phyloP scores from a whole-genome alignment of 352 stramenopile genomes.

The Phytopythium vexans region DNA sequence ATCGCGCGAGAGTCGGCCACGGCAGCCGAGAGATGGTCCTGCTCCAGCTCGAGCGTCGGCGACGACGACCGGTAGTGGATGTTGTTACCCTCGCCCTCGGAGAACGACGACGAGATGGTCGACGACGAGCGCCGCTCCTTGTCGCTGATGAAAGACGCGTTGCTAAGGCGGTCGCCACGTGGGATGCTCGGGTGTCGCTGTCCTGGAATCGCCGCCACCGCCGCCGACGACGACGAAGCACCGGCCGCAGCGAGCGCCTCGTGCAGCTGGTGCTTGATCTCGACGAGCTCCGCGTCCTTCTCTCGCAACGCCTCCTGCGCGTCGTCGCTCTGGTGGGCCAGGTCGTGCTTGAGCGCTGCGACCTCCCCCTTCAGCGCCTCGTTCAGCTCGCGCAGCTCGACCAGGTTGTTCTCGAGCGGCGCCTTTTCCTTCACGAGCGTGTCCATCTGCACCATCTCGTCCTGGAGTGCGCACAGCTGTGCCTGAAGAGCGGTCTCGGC shows the following conservation, averaged over 20 bases:
- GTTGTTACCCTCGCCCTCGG: slow-evolving; percentile 30
- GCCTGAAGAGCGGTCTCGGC: slow-evolving; percentile 18
- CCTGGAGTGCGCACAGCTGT: slow-evolving; percentile 28
- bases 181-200: slow-evolving; percentile 16
- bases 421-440: slow-evolving; percentile 19
- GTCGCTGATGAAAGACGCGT: slow-evolving; percentile 18
- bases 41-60: slow-evolving; percentile 22
- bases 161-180: slow-evolving; percentile 14
- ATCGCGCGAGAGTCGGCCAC: slow-evolving; percentile 47
- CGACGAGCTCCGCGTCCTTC: slow-evolving; percentile 50
- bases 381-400: slow-evolving; percentile 29
- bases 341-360: slow-evolving; percentile 27
- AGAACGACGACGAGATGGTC: slow-evolving; percentile 24
- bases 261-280: slow-evolving; percentile 51
- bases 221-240: slow-evolving; percentile 2
- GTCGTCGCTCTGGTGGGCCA: slow-evolving; percentile 31
- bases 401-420: slow-evolving; percentile 33
- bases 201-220: background rate
- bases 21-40: slow-evolving; percentile 31
- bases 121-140: slow-evolving; percentile 33
- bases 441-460: slow-evolving; percentile 29
- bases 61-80: slow-evolving; percentile 9
- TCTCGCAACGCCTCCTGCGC: slow-evolving; percentile 38
- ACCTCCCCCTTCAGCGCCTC: slow-evolving; percentile 27
- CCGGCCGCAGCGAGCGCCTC: slow-evolving; percentile 23